Conservation (phyloP, 2,329 filamentous ascomycete genomes). For the Neonectria ditissima region DNA sequence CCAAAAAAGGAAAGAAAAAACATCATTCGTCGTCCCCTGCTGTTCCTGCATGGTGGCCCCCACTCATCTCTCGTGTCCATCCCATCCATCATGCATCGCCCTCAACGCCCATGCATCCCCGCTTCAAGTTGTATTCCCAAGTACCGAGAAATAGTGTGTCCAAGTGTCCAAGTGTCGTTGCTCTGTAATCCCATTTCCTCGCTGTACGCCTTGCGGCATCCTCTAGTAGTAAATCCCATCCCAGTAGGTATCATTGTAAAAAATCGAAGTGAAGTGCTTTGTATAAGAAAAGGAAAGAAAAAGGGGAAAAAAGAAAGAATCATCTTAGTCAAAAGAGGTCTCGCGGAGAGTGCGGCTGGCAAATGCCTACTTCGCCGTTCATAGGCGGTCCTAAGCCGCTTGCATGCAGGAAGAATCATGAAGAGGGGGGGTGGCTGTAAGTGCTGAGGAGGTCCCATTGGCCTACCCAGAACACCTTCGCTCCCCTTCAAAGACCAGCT, state of each 20-base stretch:
- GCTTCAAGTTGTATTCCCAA: constrained; percentile 37
- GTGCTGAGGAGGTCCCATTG: constrained; percentile 28
- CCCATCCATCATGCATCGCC: constrained; percentile 34
- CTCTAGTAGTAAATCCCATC: constrained; percentile 50
- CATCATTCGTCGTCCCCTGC: constrained; percentile 34
- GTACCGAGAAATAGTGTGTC: constrained; percentile 42
- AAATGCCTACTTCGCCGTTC: constrained; percentile 53
- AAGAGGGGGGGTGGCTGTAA: constrained; percentile 34
- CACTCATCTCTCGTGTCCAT: constrained; percentile 25
- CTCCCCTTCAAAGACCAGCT: constrained; percentile 55
- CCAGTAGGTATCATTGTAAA: constrained; percentile 51
- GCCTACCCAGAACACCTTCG: constrained; percentile 32
- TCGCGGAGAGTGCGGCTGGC: constrained; percentile 41
- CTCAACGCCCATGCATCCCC: constrained; percentile 35
- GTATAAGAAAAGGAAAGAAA: constrained; percentile 38
- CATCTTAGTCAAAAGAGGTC: constrained; percentile 37
- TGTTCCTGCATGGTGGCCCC: constrained; percentile 43
- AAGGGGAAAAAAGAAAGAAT: constrained; percentile 45
- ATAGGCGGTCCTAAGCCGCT: constrained; percentile 42
- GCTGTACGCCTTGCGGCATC: constrained; percentile 55
- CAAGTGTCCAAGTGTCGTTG: constrained; percentile 47
- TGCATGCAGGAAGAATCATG: constrained; percentile 38
- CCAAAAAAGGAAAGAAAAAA: constrained; percentile 24
- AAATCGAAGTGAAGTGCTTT: constrained; percentile 39
- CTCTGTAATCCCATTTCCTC: constrained; percentile 39